phyloP scores from a whole-genome alignment of 129 eudicot species.

The Lactuca sativa region DNA sequence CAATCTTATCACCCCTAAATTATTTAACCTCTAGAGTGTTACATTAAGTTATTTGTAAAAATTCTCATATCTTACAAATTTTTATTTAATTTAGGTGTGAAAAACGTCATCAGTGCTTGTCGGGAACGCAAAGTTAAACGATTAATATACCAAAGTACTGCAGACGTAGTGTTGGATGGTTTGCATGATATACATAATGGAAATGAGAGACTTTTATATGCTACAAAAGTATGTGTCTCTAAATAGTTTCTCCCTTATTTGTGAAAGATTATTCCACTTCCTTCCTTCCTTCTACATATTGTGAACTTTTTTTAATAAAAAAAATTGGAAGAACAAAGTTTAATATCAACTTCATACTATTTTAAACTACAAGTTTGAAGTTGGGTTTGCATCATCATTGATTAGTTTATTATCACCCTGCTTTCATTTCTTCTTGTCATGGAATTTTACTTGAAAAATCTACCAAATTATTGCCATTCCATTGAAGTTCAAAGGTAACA shows the following conservation, averaged over 20 bases:
- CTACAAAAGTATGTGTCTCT: constrained; percentile 66
- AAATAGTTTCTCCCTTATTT: constrained; percentile 14
- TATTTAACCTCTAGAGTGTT: constrained; percentile 6
- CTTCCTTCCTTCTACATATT: constrained; percentile 1
- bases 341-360: background rate
- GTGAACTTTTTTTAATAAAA: background rate
- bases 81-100: constrained; percentile 50
- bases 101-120: constrained; percentile 78
- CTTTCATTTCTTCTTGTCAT: background rate
- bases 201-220: constrained; percentile 64
- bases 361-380: background rate
- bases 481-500: no score
- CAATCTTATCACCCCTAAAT: constrained; percentile 13
- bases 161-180: constrained; percentile 67
- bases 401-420: background rate
- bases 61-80: constrained; percentile 5
- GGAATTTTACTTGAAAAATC: no score
- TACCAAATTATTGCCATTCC: no score
- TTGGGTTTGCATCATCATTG: background rate
- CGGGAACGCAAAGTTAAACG: constrained; percentile 68
- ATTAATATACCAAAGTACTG: constrained; percentile 72
- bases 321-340: background rate
- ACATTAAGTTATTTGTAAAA: constrained; percentile 1
- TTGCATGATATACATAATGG: constrained; percentile 57
- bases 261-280: background rate